Evolutionary conservation across 805 yeast species (phyloP).

Genomic region (Barnettozyma vustinii): DNA sequence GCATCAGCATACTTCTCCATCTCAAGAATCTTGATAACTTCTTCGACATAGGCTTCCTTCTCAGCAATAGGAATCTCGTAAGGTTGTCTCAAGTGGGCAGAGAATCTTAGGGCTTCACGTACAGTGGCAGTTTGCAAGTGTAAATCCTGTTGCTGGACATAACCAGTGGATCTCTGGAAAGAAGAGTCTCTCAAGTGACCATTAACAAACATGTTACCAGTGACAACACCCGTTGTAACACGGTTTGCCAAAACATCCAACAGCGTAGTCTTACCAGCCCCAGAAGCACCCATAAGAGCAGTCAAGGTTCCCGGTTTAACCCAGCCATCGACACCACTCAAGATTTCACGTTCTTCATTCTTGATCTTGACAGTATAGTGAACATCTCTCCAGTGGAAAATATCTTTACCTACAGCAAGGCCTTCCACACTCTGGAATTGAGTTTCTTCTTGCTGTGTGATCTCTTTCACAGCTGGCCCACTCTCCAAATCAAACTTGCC

Average conservation of each 20-base stretch:
- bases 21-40: conserved; percentile 56
- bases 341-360: conserved; percentile 51
- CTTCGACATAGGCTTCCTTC: conserved; percentile 61
- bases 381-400: conserved; percentile 75
- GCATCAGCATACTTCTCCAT: conserved; percentile 66
- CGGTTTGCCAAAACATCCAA: conserved; percentile 68
- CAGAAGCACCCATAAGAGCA: conserved; percentile 73
- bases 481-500: conserved; percentile 23
- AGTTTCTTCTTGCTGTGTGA: conserved; percentile 3
- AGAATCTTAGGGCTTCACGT: conserved; percentile 63
- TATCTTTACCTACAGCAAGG: conserved; percentile 36
- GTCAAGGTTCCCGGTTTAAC: conserved; percentile 80
- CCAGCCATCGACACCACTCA: conserved; percentile 72
- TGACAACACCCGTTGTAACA: conserved; percentile 65
- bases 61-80: conserved; percentile 42
- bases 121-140: conserved; percentile 64
- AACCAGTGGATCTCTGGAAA: conserved; percentile 50
- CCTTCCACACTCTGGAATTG: conserved; percentile 22
- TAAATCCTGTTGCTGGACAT: conserved; percentile 74
- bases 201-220: conserved; percentile 63
- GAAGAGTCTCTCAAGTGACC: conserved; percentile 56
- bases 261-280: conserved; percentile 78
- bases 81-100: conserved; percentile 68
- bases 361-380: conserved; percentile 66
- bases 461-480: conserved; percentile 21